Percentiles rank a stretch among this genome's conserved stretches.
phyloP scores from a whole-genome alignment of 2,329 filamentous ascomycete species.

The Penicillium decumbens region DNA sequence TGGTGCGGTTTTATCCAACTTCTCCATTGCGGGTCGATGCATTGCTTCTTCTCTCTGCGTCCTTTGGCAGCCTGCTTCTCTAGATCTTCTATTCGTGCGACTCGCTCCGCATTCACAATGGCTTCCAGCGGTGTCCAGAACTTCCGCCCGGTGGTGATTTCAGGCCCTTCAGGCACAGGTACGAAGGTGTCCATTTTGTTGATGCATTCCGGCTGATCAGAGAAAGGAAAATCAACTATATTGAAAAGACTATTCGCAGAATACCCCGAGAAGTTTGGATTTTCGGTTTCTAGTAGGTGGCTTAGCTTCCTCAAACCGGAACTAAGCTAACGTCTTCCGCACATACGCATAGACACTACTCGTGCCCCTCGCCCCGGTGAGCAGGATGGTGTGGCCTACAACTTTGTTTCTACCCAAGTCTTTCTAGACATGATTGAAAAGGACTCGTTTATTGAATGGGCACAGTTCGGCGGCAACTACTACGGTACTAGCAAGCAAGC shows the following conservation, averaged over 20 bases:
- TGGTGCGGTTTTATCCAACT: neutral
- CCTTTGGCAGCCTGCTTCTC: conserved; percentile 1
- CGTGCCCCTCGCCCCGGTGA: conserved; percentile 71
- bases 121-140: conserved; percentile 18
- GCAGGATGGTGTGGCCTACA: conserved; percentile 71
- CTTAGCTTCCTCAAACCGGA: conserved; percentile 7
- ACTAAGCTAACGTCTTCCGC: conserved; percentile 11
- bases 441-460: conserved; percentile 79
- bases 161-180: conserved; percentile 41
- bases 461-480: conserved; percentile 76
- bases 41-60: conserved; percentile 13
- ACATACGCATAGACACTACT: conserved; percentile 63
- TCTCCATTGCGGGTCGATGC: conserved; percentile 14
- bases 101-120: conserved; percentile 20
- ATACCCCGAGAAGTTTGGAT: conserved; percentile 42
- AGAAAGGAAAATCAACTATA: conserved; percentile 36
- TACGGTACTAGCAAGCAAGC: conserved; percentile 82
- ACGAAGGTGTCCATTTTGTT: too few species aligned
- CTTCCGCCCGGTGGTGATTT: conserved; percentile 40
- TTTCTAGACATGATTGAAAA: conserved; percentile 66
- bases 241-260: conserved; percentile 42
- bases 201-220: too few species aligned
- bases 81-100: neutral
- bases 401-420: conserved; percentile 63
- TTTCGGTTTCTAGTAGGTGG: conserved; percentile 32